Evolutionary conservation across 2,329 filamentous ascomycete species (phyloP).

Genomic region (Fusarium sp.): DNA sequence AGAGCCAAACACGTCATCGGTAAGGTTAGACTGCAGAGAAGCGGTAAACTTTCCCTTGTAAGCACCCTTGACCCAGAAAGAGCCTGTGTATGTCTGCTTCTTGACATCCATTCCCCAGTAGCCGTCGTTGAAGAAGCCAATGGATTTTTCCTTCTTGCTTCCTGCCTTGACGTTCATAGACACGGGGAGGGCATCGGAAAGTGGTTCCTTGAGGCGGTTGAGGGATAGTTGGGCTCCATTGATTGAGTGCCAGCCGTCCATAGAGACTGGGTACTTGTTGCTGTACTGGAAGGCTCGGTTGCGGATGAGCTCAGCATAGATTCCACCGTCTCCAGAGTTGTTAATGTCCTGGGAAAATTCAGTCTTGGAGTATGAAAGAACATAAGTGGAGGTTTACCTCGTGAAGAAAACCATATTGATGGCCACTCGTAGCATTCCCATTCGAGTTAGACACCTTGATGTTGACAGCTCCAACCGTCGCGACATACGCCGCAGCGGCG

Average conservation of each 20-base stretch:
- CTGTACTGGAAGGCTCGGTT: constrained; percentile 76
- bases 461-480: constrained; percentile 43
- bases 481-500: constrained; percentile 25
- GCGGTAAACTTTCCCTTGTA: constrained; percentile 60
- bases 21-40: constrained; percentile 57
- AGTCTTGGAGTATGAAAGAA: rapidly evolving
- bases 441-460: constrained; percentile 51
- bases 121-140: constrained; percentile 64
- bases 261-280: constrained; percentile 52
- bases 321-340: constrained; percentile 76
- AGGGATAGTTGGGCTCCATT: constrained; percentile 58
- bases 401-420: constrained; percentile 59
- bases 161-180: constrained; percentile 59
- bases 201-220: constrained; percentile 56
- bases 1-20: constrained; percentile 56
- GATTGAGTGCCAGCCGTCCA: constrained; percentile 58
- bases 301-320: constrained; percentile 76
- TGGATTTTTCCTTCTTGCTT: constrained; percentile 40
- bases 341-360: constrained; percentile 64
- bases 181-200: constrained; percentile 63
- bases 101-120: constrained; percentile 68
- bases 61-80: constrained; percentile 63
- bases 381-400: constrained; percentile 45
- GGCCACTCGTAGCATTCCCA: constrained; percentile 55
- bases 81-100: constrained; percentile 59